Conservation (phyloP, 2,329 filamentous ascomycete species). For the Penicillium sp. region DNA sequence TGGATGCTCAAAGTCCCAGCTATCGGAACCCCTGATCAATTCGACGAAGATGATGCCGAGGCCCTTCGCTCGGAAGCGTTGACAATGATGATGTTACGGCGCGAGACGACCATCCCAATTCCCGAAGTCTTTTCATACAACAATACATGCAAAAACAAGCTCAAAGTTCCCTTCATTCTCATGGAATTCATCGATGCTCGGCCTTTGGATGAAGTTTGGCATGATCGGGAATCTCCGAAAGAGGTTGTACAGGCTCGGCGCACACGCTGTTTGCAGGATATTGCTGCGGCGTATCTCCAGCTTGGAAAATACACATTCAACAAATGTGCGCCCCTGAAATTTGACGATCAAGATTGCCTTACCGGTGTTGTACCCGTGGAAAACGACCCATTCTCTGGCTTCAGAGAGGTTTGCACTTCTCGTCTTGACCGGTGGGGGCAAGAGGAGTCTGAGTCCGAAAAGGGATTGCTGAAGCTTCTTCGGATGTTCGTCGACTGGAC, state of each 20-base stretch:
- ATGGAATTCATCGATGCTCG: conserved; percentile 20
- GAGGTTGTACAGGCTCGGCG: not conserved
- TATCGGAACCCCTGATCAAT: conserved; percentile 2
- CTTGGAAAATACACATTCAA: not conserved
- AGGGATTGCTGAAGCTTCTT: not conserved
- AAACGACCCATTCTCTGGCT: not conserved
- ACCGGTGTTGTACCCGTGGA: not conserved
- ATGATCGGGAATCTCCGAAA: conserved; percentile 5
- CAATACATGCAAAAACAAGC: conserved; percentile 17
- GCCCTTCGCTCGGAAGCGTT: conserved; percentile 19
- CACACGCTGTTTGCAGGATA: not conserved
- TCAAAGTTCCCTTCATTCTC: conserved; percentile 24
- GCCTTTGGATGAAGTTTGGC: conserved; percentile 24
- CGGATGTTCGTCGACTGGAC: not conserved
- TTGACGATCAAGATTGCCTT: not conserved
- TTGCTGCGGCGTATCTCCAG: not conserved
- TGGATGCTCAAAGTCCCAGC: conserved; percentile 6
- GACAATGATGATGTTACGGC: conserved; percentile 25
- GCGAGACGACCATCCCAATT: conserved; percentile 25
- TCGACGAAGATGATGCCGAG: not conserved
- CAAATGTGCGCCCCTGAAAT: not conserved
- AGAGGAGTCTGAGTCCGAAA: too few species aligned
- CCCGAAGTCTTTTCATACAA: conserved; percentile 26
- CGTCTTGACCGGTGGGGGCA: not conserved
- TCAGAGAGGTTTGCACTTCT: not conserved